Evolutionary conservation across 2,329 filamentous ascomycete genomes (phyloP), one percentile per base, ranked within the genome.

Genomic region (Cytospora piceicola): DNA sequence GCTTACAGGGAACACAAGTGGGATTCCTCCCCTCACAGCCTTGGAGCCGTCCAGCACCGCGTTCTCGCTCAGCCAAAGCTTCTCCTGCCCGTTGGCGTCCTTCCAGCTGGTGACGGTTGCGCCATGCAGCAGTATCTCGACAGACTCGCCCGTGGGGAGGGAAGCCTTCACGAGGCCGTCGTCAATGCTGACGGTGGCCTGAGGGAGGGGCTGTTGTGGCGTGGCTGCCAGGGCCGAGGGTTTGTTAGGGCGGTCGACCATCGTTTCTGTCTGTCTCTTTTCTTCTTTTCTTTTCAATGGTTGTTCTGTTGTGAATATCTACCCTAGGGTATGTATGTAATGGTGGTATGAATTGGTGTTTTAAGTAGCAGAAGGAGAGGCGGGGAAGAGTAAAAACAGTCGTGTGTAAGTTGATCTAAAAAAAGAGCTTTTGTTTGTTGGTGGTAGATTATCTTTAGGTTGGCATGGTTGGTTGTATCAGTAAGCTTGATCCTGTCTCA

Each of bases 31-130:
- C 69, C 95, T 86, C 61, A 98, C 94, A 29, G 94, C 85, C 82
- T 96, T 97, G 71, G 85, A 89, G 61, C 95, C 94, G 75, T 98
- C 94, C 64, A 97, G 82, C 73, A 87, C 87, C 54, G 94, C 91
- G 65, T 84, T 88, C 68, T 93, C 87, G 78, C 91, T 95, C 71
- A 97, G 75, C 85, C 93, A 97, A 63, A 97, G 84, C 79, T 93
- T 93, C 81, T 97, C 94, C 64, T 87, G 80, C 57, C 91, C 91
- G 65, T 85, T 82, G 66, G 88, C 85, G 75, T 91, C 90, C 83
- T 95, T 96, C 95, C 95, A 99, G 78, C 91, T 95, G 66, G 91
- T 88, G 57, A 99, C 90, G 0, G 94, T 98, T 14, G 95, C 95
- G 66, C 95, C 95, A 74, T 91, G 91, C n/a, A 98, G 87, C 67